Conservation (phyloP, 768 basidiomycete species). For the Boletus tomentosulus region DNA sequence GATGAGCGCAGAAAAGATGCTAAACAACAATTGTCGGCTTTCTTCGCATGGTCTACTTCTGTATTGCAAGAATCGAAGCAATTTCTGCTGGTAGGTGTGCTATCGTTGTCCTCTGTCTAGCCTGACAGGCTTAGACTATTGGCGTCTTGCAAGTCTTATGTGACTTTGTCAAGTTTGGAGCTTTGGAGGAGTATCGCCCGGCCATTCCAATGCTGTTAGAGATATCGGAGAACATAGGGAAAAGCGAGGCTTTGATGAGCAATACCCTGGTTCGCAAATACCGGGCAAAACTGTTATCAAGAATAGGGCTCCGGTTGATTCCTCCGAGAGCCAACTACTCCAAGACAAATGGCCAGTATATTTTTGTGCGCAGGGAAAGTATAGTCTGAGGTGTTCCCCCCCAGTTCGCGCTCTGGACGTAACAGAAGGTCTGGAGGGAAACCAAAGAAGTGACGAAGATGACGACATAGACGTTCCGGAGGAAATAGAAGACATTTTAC, state of each 20-base stretch:
- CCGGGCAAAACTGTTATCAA: slow-evolving; percentile 62
- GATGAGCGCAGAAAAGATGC: slow-evolving; percentile 52
- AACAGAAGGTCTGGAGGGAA: slow-evolving; percentile 5
- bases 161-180: slow-evolving; percentile 63
- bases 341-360: slow-evolving; percentile 40
- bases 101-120: not conserved
- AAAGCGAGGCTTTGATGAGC: slow-evolving; percentile 36
- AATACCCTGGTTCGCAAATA: slow-evolving; percentile 72
- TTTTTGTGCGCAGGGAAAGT: slow-evolving; percentile 23
- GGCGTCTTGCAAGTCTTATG: slow-evolving; percentile 68
- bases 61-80: slow-evolving; percentile 39
- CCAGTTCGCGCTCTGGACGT: slow-evolving; percentile 27
- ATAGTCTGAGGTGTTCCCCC: slow-evolving; percentile 12
- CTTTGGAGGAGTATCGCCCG: slow-evolving; percentile 47
- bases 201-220: slow-evolving; percentile 43
- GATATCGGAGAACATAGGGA: slow-evolving; percentile 42
- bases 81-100: slow-evolving; percentile 45
- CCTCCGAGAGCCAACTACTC: slow-evolving; percentile 40
- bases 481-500: slow-evolving; percentile 69
- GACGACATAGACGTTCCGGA: slow-evolving; percentile 68
- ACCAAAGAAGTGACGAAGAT: slow-evolving; percentile 22
- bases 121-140: slow-evolving; percentile 45
- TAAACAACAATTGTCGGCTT: slow-evolving; percentile 43
- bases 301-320: slow-evolving; percentile 59
- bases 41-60: slow-evolving; percentile 47